A percentile compares a stretch with the other conserved stretches of the same genome.
phyloP scores from a whole-genome alignment of 345 rosid genomes.

The Salix brachista region DNA sequence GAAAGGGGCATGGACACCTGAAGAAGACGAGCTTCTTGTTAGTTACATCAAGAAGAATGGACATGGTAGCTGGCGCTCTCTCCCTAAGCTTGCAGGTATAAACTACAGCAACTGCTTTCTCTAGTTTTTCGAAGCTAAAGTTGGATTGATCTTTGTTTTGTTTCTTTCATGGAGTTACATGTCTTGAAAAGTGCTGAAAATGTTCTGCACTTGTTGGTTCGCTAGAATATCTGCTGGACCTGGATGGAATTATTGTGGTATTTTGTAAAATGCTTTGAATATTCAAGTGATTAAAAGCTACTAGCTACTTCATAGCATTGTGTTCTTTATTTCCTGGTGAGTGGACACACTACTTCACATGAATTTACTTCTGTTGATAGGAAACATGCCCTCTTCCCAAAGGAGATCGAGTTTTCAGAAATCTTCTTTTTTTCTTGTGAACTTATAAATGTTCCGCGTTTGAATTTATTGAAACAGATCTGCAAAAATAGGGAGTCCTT shows the following conservation, averaged over 20 bases:
- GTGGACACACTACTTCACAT: background rate
- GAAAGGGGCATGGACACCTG: conserved; percentile 37
- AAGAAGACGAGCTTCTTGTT: conserved; percentile 33
- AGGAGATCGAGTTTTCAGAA: background rate
- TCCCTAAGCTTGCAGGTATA: conserved; percentile 31
- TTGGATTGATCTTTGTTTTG: background rate
- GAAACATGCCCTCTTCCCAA: background rate
- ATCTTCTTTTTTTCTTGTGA: background rate
- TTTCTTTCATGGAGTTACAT: background rate
- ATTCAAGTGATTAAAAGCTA: background rate
- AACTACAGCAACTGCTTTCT: background rate
- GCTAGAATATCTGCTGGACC: background rate
- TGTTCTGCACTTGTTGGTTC: background rate
- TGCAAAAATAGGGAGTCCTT: background rate
- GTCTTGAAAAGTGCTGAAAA: background rate
- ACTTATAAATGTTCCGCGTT: background rate
- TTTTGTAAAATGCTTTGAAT: background rate
- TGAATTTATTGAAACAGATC: background rate
- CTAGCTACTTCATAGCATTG: background rate
- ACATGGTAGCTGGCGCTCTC: conserved; percentile 42
- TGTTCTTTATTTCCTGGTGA: too few relatives aligned
- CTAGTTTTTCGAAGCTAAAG: background rate
- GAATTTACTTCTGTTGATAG: background rate
- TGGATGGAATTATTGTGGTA: background rate
- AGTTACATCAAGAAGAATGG: conserved; percentile 26